Conservation (phyloP, 176 grass and related monocot species). For the Triticum timopheevii region DNA sequence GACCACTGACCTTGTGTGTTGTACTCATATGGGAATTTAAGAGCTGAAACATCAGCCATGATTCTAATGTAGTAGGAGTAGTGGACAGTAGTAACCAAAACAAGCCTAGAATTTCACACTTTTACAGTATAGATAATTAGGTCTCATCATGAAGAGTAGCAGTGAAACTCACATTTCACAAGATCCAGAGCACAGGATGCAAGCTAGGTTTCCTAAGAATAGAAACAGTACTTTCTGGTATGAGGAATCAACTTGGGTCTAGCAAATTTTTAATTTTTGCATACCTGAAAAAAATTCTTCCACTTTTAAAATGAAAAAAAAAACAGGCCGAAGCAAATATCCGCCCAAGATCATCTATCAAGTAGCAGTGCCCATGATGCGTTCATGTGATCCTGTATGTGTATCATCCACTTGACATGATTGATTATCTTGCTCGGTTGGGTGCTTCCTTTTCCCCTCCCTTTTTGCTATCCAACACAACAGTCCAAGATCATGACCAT, state of each 20-base stretch:
- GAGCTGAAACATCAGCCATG: background rate
- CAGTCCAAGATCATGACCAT: background rate
- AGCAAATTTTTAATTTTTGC: background rate
- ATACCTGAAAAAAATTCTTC: background rate
- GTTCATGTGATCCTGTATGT: background rate
- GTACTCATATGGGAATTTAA: background rate
- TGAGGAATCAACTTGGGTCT: too few species aligned
- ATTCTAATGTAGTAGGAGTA: background rate
- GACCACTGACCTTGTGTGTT: background rate
- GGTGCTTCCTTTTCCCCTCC: too few species aligned
- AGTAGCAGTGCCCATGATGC: background rate
- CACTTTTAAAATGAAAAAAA: background rate
- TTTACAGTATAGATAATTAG: too few species aligned
- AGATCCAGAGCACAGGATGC: background rate
- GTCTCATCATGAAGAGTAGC: background rate
- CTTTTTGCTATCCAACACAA: background rate
- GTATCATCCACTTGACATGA: background rate
- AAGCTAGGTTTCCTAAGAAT: background rate
- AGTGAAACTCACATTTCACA: background rate
- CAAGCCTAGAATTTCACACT: too few species aligned
- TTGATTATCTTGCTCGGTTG: background rate
- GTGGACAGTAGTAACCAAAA: background rate
- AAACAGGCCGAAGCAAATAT: background rate
- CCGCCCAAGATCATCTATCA: background rate
- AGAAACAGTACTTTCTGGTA: background rate